Evolutionary conservation across 768 basidiomycete species (phyloP), one percentile per base, ranked within the genome.

Genomic region (Trametes coccinea): DNA sequence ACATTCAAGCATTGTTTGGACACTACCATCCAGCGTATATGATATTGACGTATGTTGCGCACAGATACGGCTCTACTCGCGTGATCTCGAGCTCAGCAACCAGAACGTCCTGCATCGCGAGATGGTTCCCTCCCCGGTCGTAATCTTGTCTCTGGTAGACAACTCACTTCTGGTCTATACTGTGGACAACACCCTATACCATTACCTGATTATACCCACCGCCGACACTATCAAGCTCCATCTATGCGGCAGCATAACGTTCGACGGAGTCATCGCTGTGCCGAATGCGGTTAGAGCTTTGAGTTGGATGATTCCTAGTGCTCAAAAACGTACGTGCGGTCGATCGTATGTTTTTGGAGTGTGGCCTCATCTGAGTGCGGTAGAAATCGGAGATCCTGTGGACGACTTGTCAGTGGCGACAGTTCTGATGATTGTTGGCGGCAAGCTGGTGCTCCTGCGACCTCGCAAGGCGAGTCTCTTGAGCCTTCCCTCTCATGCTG

Each of bases 251-350:
- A 97, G 92, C 67, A 99, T 98, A 70, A 90, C 88, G 16, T 98
- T 99, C 71, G 83, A 83, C 55, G 96, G 95, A 4, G 90, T 98
- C 53, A 92, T 98, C 50, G 83, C 86, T 11, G 83, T 84, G 7
- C 95, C 97, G 5, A 84, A 80, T 37, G 84, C 92, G 11, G 95
- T 99, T 2, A 79, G 95, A 62, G 90, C 90, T 66, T 76, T 98
- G 71, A 97, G 95, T 73, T 99, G 97, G 97, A 90, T 98, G 86
- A 91, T 99, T 58, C 96, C 97, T 0, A 79, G 81, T 60, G 86
- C 89, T 9, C 96, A 98, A 73, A 98, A 95, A 74, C 89, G 97
- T 96, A 71, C 66, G 89, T 79, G 13, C 29, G 11, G 11, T 14
- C 11, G 14, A 30, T 13, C 7, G 3, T 9, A 29, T 40, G 22